Evolutionary conservation across 441 rosid genomes (phyloP).

Genomic region (Populus hybrid): DNA sequence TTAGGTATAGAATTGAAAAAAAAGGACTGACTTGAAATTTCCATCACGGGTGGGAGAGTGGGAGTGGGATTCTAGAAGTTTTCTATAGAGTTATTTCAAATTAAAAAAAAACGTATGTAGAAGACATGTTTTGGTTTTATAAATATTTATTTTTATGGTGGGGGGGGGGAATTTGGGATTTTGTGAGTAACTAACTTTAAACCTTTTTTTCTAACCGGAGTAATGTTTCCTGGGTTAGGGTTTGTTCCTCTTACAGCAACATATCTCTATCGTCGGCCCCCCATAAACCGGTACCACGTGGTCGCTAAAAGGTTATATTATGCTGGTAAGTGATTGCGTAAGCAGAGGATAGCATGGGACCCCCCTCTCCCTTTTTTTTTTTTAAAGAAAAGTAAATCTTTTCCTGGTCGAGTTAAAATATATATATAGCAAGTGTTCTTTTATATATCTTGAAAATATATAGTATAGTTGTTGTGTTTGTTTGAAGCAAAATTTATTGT

Average conservation of each 20-base stretch:
- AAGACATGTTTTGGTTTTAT: not conserved
- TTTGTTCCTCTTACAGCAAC: slow-evolving; percentile 22
- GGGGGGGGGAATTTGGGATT: not conserved
- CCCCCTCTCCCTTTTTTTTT: too few relatives aligned
- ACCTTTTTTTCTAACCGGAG: not conserved
- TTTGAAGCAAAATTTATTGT: too few relatives aligned
- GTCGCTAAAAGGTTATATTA: not conserved
- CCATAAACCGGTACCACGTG: not conserved
- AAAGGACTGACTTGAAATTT: not conserved
- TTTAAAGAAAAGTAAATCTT: too few relatives aligned
- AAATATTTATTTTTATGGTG: not conserved
- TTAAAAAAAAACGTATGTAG: not conserved
- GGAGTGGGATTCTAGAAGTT: too few relatives aligned
- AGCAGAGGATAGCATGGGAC: too few relatives aligned
- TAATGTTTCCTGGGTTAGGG: slow-evolving; percentile 18
- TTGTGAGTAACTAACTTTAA: not conserved
- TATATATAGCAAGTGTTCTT: too few relatives aligned
- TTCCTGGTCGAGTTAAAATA: too few relatives aligned
- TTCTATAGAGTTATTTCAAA: not conserved
- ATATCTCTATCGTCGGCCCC: slow-evolving; percentile 15
- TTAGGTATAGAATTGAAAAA: not conserved
- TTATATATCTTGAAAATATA: too few relatives aligned
- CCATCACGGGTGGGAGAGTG: not conserved
- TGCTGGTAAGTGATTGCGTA: not conserved
- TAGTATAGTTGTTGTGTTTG: too few relatives aligned